Conservation (phyloP, 2,329 filamentous ascomycete genomes). For the Alternaria viburni region DNA sequence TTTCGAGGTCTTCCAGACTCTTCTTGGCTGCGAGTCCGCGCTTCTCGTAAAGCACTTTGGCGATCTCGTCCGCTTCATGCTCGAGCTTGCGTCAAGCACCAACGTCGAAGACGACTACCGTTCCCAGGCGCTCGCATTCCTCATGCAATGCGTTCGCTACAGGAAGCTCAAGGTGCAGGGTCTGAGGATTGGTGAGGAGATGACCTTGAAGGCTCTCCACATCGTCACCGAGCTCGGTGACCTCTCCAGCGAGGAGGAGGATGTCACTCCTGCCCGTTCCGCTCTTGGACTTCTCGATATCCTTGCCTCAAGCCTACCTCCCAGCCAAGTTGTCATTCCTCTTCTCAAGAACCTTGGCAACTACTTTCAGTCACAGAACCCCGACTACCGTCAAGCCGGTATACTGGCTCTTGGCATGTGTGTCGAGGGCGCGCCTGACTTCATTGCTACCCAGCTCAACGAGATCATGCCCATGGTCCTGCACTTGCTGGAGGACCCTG, state of each 20-base stretch:
- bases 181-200: constrained; percentile 82
- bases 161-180: constrained; percentile 95
- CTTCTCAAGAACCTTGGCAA: constrained; percentile 84
- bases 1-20: constrained; percentile 96
- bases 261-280: constrained; percentile 82
- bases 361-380: constrained; percentile 76
- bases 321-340: constrained; percentile 92
- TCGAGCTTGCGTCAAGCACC: constrained; percentile 79
- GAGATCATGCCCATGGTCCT: constrained; percentile 86
- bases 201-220: constrained; percentile 86
- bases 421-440: constrained; percentile 95
- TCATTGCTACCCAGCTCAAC: constrained; percentile 90
- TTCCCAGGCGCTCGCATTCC: constrained; percentile 88
- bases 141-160: constrained; percentile 90
- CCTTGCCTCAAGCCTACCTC: constrained; percentile 84
- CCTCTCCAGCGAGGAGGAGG: constrained; percentile 74
- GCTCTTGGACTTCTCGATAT: constrained; percentile 89
- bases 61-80: constrained; percentile 92
- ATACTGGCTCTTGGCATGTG: constrained; percentile 92
- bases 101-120: constrained; percentile 83
- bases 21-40: constrained; percentile 86
- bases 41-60: constrained; percentile 85
- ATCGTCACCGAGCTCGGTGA: constrained; percentile 89
- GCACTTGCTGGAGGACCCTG: constrained; percentile 81
- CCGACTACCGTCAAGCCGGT: constrained; percentile 84